A percentile compares a stretch with the other conserved stretches of the same genome.
Evolutionary conservation across 148 eudicot genomes (phyloP).

Genomic region (Silene latifolia): DNA sequence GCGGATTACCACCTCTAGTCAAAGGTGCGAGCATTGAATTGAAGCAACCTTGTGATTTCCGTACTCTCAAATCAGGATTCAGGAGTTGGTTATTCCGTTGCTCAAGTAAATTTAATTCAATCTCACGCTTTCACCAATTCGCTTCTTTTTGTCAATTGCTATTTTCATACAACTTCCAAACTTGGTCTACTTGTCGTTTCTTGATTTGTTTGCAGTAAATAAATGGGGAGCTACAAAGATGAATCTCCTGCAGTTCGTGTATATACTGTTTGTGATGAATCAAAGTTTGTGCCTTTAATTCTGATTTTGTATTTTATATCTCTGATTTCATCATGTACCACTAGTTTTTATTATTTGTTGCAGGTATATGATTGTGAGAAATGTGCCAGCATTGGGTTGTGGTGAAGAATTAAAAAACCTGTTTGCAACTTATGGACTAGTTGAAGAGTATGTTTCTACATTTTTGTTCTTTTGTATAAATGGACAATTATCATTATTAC

Average conservation of each 20-base stretch:
- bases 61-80: too few relatives aligned
- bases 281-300: slow-evolving; percentile 46
- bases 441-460: slow-evolving; percentile 61
- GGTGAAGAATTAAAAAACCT: slow-evolving; percentile 68
- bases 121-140: too few relatives aligned
- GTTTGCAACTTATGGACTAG: slow-evolving; percentile 69
- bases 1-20: too few relatives aligned
- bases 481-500: not conserved
- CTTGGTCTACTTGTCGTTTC: too few relatives aligned
- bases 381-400: slow-evolving; percentile 87
- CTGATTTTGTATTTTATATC: not conserved
- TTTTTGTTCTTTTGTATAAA: not conserved
- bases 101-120: too few relatives aligned
- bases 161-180: too few relatives aligned
- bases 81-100: too few relatives aligned
- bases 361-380: slow-evolving; percentile 85
- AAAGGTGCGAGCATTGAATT: too few relatives aligned
- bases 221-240: slow-evolving; percentile 61
- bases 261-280: slow-evolving; percentile 92
- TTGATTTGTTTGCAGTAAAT: too few relatives aligned
- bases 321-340: not conserved
- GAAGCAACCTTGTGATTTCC: too few relatives aligned
- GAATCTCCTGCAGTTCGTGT: slow-evolving; percentile 75
- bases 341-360: not conserved
- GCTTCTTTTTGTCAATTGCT: too few relatives aligned